These are phyloP conservation scores for Coemansia sp. DNA, from an alignment of 192 early-diverging fungal species.

Conservation along the genomic window DNA sequence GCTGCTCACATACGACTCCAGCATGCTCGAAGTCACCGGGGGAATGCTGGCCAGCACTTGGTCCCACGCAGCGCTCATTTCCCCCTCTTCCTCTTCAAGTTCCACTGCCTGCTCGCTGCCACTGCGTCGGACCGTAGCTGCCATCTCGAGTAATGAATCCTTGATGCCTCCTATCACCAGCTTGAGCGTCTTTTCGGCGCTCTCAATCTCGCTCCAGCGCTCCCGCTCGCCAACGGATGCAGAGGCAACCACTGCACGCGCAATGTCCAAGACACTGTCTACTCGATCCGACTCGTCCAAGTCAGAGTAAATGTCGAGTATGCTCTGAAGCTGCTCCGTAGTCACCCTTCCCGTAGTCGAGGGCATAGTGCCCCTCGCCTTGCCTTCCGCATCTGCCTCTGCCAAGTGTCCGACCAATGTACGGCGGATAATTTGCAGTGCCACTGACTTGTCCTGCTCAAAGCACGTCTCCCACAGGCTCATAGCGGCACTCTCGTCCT, in stretches of 20 bases:
- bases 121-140: too few species aligned
- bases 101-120: background rate
- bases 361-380: background rate
- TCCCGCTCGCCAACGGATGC: slow-evolving; percentile 5
- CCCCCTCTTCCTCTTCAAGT: slow-evolving; percentile 18
- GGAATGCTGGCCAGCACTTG: slow-evolving; percentile 43
- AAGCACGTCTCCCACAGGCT: slow-evolving; percentile 37
- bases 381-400: background rate
- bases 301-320: slow-evolving; percentile 12
- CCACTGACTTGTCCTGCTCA: slow-evolving; percentile 30
- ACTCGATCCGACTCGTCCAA: background rate
- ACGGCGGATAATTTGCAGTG: slow-evolving; percentile 40
- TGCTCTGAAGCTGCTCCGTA: slow-evolving; percentile 22
- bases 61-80: slow-evolving; percentile 50
- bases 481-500: background rate
- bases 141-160: slow-evolving; percentile 27
- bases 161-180: slow-evolving; percentile 48
- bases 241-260: slow-evolving; percentile 12
- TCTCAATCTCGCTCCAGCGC: slow-evolving; percentile 42
- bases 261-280: slow-evolving; percentile 11
- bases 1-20: background rate
- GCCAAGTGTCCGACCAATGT: slow-evolving; percentile 11
- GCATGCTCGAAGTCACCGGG: slow-evolving; percentile 11
- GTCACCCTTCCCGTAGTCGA: slow-evolving; percentile 19
- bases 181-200: slow-evolving; percentile 51